These are phyloP conservation scores for Citrus sinensis DNA, from an alignment of 345 rosid species.

Conservation along the genomic window DNA sequence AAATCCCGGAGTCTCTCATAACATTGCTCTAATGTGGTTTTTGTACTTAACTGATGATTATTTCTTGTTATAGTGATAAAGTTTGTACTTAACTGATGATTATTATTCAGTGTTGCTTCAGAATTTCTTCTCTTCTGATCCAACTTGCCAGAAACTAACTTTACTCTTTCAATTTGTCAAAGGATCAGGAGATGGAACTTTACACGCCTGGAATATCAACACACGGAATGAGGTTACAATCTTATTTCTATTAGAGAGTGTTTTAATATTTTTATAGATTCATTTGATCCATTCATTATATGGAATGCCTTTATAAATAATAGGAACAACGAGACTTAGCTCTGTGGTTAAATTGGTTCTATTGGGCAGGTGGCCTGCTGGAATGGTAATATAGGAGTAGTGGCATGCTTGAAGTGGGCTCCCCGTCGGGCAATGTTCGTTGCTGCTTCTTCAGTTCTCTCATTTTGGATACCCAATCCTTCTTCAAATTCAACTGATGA, in stretches of 20 bases:
- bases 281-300: background rate
- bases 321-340: background rate
- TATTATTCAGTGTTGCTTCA: background rate
- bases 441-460: constrained; percentile 81
- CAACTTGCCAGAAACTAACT: background rate
- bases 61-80: background rate
- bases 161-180: constrained; percentile 3
- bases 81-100: background rate
- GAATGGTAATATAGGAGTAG: constrained; percentile 79
- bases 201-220: constrained; percentile 91
- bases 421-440: constrained; percentile 89
- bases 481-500: constrained; percentile 32
- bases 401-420: constrained; percentile 92
- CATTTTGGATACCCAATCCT: constrained; percentile 82
- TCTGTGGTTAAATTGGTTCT: background rate
- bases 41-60: background rate
- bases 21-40: background rate
- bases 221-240: constrained; percentile 62
- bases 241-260: background rate
- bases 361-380: constrained; percentile 60
- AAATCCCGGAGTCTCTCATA: too few species aligned
- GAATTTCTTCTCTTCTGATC: background rate
- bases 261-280: background rate
- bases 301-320: too few species aligned
- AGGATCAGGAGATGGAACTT: constrained; percentile 95